phyloP scores from a whole-genome alignment of 2,329 filamentous ascomycete genomes.

The Didymella glomerata region DNA sequence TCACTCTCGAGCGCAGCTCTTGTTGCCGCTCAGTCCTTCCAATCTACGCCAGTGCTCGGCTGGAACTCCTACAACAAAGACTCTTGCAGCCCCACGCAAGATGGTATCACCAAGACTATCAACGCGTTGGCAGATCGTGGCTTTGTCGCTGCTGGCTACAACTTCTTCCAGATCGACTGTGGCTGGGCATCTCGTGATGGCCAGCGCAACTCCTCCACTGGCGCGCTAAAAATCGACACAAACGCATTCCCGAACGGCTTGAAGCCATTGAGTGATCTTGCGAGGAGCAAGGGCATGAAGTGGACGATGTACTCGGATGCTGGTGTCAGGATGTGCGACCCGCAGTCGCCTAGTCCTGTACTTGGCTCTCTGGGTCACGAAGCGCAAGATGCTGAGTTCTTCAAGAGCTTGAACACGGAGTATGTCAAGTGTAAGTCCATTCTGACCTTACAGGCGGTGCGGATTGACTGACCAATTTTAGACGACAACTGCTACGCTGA shows the following conservation, averaged over 20 bases:
- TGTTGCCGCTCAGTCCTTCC: constrained; percentile 27
- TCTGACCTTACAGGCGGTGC: not conserved
- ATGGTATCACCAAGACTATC: constrained; percentile 29
- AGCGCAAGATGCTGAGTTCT: constrained; percentile 30
- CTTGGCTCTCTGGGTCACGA: constrained; percentile 28
- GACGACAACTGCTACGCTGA: constrained; percentile 34
- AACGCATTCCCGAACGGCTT: constrained; percentile 28
- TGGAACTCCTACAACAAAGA: constrained; percentile 35
- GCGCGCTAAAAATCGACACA: constrained; percentile 26
- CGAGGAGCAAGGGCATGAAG: constrained; percentile 35
- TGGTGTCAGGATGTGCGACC: constrained; percentile 32
- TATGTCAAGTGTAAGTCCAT: constrained; percentile 28
- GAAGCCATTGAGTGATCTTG: constrained; percentile 30
- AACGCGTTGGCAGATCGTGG: constrained; percentile 29
- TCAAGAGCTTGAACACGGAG: constrained; percentile 33
- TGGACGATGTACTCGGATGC: constrained; percentile 37
- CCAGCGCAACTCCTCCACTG: constrained; percentile 28
- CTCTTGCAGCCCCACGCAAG: constrained; percentile 27
- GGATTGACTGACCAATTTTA: constrained; percentile 4
- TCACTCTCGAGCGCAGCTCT: constrained; percentile 23
- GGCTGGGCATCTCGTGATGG: constrained; percentile 31
- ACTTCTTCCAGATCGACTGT: constrained; percentile 32
- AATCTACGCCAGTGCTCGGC: constrained; percentile 29
- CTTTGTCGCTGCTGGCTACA: constrained; percentile 31
- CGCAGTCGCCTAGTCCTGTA: constrained; percentile 28